Evolutionary conservation across 305 asterid species (phyloP), one percentile per base, ranked within the genome.

Genomic region (Solanum hybrid): DNA sequence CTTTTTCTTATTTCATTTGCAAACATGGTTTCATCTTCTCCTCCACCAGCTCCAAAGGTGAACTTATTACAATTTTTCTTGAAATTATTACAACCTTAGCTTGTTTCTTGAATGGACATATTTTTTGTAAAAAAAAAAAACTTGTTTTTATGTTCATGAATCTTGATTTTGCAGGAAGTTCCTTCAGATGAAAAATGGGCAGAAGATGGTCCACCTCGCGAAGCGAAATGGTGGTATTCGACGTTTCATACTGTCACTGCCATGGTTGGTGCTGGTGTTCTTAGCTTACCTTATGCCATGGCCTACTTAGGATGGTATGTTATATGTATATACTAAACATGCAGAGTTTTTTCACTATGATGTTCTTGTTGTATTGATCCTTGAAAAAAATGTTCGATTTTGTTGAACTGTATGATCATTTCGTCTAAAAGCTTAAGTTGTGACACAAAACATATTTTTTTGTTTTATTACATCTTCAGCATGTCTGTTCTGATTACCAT

Each of bases 251-350:
- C 98, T 0, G 99, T 96, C 90, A 96, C 99, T 11, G 98, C 99
- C 89, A 96, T 96, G 99, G 98, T 95, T 87, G 99, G 98, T 5
- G 98, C 99, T 26, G 99, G 99, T 36, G 99, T 96, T 85, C 99
- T 96, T 89, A 95, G 98, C 94, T 89, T 96, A 88, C 98, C 99
- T 3, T 95, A 95, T 86, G 98, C 99, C 94, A 96, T 96, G 99
- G 96, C 98, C 37, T 96, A 95, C 91, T 93, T 96, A 73, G 98
- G 98, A 92, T 96, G 99, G 99, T 96, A 95, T 29, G 31, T 29
- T 29, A 29, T 29, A 29, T 17, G 40, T 22, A 73, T 60, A n/a
- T 24, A 31, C 37, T 82, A 38, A n/a, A 42, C 87, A 69, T 36
- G 35, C 16, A 7, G 66, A 80, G 36, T 26, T 79, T 17, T 77